Base-by-base conservation (phyloP, 2,329 filamentous ascomycete species). In the Penicillium sp. region DNA sequence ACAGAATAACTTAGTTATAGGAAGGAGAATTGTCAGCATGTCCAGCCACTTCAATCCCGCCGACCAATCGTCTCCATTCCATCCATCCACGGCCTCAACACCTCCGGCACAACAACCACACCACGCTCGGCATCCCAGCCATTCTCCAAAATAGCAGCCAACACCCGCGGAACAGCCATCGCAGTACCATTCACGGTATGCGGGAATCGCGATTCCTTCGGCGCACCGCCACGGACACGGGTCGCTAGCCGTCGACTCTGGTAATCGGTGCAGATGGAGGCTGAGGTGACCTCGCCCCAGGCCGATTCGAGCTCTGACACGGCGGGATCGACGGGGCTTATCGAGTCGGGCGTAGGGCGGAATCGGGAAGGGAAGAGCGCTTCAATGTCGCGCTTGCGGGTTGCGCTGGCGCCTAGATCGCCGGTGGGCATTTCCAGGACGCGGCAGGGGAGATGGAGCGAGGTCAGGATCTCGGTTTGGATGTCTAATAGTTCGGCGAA, bases 111-210 rank as follows among this genome's bases (percentile, higher is more conserved):
- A 1, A 81, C 79, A 7, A 98, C 90, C 1, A 83, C 84, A 69
- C 81, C 82, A 20, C 82, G 82, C 25, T 81, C 71, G 70, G 92
- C 89, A 70, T 95, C 86, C 90, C 93, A 99, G 0, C 92, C 90
- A 70, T 93, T 92, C 81, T 99, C 95, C 64, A 99, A 73, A 53
- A 99, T 83, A 5, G 92, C 93, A 25, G 95, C 93, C 60, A 99
- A 74, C 12, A 99, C 90, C 54, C 95, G 84, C 3, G 95, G 95
- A 39, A 98, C 89, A 0, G 95, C 95, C 69, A 98, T 81, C 0
- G 94, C 95, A 1, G 95, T 99, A 0, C 94, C 96, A 73, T 99
- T 99, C 39, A 96, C 83, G 0, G 95, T 99, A 79, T 91, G 92
- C 14, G 93, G 92, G 74, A 92, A 98, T 1, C 83, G 82, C 42